These are phyloP conservation scores for Diddensiella santjacobensis DNA, from an alignment of 805 yeast genomes.

Conservation along the genomic window DNA sequence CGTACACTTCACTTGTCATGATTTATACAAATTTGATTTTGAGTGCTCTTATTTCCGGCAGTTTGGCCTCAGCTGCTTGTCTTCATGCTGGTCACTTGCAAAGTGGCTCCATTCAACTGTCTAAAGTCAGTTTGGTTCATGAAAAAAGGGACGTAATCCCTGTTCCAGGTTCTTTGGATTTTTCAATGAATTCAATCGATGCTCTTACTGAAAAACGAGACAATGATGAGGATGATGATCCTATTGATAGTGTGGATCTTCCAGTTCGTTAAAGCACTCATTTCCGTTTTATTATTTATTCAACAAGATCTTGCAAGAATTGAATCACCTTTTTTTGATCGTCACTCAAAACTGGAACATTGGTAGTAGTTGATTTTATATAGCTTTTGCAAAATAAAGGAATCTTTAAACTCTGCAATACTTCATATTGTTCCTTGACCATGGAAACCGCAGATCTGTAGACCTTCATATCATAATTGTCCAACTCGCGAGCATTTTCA, in stretches of 20 bases:
- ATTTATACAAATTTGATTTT: too few species aligned
- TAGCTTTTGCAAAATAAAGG: constrained; percentile 20
- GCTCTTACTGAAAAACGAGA: too few species aligned
- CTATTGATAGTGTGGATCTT: neutral
- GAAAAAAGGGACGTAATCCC: neutral
- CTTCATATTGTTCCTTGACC: constrained; percentile 7
- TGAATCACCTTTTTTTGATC: constrained; percentile 20
- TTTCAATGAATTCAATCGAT: too few species aligned
- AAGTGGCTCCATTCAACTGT: too few species aligned
- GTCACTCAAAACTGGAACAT: constrained; percentile 2
- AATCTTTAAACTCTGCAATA: constrained; percentile 16
- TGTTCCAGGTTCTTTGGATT: neutral
- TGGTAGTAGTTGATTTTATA: neutral
- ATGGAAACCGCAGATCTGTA: constrained; percentile 10
- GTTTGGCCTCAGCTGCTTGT: too few species aligned
- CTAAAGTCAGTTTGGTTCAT: neutral
- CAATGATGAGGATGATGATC: too few species aligned
- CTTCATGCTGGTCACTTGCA: too few species aligned
- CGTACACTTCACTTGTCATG: too few species aligned
- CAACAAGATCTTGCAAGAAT: constrained; percentile 17
- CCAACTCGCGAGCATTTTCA: constrained; percentile 11
- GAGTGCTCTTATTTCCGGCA: too few species aligned
- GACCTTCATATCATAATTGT: constrained; percentile 14
- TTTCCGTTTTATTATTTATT: neutral
- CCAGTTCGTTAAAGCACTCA: neutral